These are phyloP conservation scores for Termitomyces sp. DNA, from an alignment of 768 basidiomycete genomes.

Conservation along the genomic window DNA sequence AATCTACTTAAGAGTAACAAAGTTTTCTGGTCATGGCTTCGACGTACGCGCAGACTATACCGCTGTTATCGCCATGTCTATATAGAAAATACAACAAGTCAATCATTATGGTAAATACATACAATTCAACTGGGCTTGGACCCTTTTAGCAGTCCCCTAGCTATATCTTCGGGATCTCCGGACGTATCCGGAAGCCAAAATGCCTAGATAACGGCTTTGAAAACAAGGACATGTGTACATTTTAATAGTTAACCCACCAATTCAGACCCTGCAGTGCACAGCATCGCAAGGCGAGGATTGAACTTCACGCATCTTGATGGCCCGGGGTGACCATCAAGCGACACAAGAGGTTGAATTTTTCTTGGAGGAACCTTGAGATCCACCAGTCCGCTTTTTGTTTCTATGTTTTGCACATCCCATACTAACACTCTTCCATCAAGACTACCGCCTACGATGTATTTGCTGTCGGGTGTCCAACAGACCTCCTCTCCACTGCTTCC, in stretches of 20 bases:
- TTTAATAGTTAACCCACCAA: slow-evolving; percentile 49
- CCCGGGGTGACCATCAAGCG: slow-evolving; percentile 77
- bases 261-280: slow-evolving; percentile 80
- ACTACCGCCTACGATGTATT: slow-evolving; percentile 82
- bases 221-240: not conserved
- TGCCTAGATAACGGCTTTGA: slow-evolving; percentile 25
- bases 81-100: not conserved
- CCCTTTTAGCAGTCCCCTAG: slow-evolving; percentile 65
- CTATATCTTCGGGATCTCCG: slow-evolving; percentile 67
- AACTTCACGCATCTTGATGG: slow-evolving; percentile 85
- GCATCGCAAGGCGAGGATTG: slow-evolving; percentile 88
- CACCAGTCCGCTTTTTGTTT: slow-evolving; percentile 44
- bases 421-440: slow-evolving; percentile 80
- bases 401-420: slow-evolving; percentile 81
- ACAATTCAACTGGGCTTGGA: slow-evolving; percentile 15
- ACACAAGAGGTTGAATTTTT: slow-evolving; percentile 37
- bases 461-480: slow-evolving; percentile 92
- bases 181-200: slow-evolving; percentile 54
- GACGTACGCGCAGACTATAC: not conserved
- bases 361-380: slow-evolving; percentile 53
- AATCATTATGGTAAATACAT: not conserved
- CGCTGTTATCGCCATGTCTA: not conserved
- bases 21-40: not conserved
- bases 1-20: too few species aligned
- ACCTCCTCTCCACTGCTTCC: slow-evolving; percentile 94